These are phyloP conservation scores for Talaromyces liani DNA, from an alignment of 495 filamentous ascomycete genomes.

Conservation along the genomic window DNA sequence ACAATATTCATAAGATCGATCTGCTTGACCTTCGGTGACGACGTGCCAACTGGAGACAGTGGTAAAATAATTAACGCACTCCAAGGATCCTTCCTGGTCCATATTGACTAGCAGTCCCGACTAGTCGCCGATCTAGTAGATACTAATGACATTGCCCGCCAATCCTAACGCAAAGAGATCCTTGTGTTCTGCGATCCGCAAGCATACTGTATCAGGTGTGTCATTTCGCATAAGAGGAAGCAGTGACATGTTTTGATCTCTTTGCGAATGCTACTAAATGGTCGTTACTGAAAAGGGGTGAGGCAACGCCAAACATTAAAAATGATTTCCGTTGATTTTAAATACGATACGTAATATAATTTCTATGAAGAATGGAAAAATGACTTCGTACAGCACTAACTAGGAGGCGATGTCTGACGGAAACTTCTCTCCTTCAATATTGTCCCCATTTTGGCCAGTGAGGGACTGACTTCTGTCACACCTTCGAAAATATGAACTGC, in stretches of 20 bases:
- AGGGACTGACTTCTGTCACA: neutral
- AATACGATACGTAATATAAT: neutral
- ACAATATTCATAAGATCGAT: neutral
- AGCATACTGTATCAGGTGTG: neutral
- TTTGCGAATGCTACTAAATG: neutral
- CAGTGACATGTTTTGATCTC: neutral
- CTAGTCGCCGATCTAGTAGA: neutral
- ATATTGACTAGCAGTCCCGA: neutral
- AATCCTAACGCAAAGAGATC: neutral
- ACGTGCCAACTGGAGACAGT: neutral
- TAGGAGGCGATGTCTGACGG: neutral
- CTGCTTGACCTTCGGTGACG: neutral
- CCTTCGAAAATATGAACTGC: neutral
- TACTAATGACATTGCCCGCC: neutral
- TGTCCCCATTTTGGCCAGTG: neutral
- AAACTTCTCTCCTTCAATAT: slow-evolving; percentile 1
- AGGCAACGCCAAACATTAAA: neutral
- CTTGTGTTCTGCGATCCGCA: neutral
- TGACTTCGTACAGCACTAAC: neutral
- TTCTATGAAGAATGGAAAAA: neutral
- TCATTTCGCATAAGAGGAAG: neutral
- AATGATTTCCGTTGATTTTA: neutral
- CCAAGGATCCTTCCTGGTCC: too few species aligned
- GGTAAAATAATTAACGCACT: neutral
- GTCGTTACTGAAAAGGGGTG: neutral